Evolutionary conservation across 257 asterid species (phyloP).

Genomic region (Osmanthus fragrans): DNA sequence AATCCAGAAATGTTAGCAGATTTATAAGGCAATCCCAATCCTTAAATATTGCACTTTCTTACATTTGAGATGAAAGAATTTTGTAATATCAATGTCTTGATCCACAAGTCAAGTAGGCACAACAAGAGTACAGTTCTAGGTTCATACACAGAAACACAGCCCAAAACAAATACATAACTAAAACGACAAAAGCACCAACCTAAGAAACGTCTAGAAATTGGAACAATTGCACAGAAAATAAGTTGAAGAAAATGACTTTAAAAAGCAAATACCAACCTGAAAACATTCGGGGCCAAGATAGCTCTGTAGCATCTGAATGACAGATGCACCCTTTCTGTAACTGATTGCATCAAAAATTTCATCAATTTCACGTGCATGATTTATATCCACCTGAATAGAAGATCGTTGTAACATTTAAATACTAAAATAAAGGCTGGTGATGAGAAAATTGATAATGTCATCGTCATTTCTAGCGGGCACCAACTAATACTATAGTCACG

Average conservation of each 20-base stretch:
- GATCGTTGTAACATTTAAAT: slow-evolving; percentile 19
- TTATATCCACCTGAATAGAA: slow-evolving; percentile 74
- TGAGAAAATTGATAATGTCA: background rate
- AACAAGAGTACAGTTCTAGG: background rate
- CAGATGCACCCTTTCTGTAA: slow-evolving; percentile 95
- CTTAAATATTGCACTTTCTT: background rate
- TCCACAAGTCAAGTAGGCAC: background rate
- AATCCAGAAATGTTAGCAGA: background rate
- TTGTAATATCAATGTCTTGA: background rate
- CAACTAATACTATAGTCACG: background rate
- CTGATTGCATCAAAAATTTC: slow-evolving; percentile 96
- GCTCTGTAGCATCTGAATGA: slow-evolving; percentile 90
- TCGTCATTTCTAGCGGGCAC: background rate
- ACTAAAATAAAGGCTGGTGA: slow-evolving; percentile 11
- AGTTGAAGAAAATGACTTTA: background rate
- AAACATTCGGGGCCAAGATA: slow-evolving; percentile 89
- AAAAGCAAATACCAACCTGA: slow-evolving; percentile 55
- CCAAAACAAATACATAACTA: slow-evolving; percentile 1
- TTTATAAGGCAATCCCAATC: background rate
- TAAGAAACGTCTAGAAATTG: background rate
- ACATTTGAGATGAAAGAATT: background rate
- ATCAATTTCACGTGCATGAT: slow-evolving; percentile 89
- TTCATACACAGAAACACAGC: slow-evolving; percentile 4
- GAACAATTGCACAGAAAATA: background rate
- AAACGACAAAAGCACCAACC: background rate